phyloP scores from a whole-genome alignment of 1,284 basidiomycete genomes.

The Heterobasidion irregulare region DNA sequence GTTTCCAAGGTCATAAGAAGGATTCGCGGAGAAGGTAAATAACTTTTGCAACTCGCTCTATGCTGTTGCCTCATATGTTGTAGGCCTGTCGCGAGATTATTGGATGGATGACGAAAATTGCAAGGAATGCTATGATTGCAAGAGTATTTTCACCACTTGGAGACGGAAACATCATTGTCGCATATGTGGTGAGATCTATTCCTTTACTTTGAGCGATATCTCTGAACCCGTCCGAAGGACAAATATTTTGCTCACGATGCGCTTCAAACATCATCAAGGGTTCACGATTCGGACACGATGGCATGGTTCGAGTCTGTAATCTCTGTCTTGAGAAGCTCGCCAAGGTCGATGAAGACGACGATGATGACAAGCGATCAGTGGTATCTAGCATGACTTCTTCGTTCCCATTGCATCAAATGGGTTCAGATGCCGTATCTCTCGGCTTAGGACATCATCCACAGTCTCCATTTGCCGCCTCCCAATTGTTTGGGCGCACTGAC shows the following conservation, averaged over 20 bases:
- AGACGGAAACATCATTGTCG: constrained; percentile 92
- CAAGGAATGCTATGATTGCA: constrained; percentile 94
- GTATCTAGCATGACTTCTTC: constrained; percentile 55
- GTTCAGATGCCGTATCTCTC: constrained; percentile 36
- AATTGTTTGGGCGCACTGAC: constrained; percentile 69
- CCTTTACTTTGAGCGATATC: constrained; percentile 2
- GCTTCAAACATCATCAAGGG: constrained; percentile 98
- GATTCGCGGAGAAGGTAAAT: constrained; percentile 76
- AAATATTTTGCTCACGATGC: constrained; percentile 89
- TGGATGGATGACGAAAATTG: constrained; percentile 98
- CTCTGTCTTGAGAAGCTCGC: constrained; percentile 88
- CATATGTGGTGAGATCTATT: constrained; percentile 64
- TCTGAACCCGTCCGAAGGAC: constrained; percentile 38
- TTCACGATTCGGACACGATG: constrained; percentile 87
- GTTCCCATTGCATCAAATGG: constrained; percentile 56
- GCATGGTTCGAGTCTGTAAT: constrained; percentile 91
- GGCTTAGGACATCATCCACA: constrained; percentile 53
- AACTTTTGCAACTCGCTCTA: not conserved
- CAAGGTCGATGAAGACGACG: constrained; percentile 71
- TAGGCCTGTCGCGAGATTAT: constrained; percentile 80
- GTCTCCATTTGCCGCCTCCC: constrained; percentile 84
- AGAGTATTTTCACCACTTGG: constrained; percentile 87
- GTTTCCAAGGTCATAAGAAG: constrained; percentile 86
- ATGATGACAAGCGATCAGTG: constrained; percentile 74
- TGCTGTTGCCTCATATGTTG: constrained; percentile 9